Conservation (phyloP, 1,284 basidiomycete genomes). For the Boletus smithii region DNA sequence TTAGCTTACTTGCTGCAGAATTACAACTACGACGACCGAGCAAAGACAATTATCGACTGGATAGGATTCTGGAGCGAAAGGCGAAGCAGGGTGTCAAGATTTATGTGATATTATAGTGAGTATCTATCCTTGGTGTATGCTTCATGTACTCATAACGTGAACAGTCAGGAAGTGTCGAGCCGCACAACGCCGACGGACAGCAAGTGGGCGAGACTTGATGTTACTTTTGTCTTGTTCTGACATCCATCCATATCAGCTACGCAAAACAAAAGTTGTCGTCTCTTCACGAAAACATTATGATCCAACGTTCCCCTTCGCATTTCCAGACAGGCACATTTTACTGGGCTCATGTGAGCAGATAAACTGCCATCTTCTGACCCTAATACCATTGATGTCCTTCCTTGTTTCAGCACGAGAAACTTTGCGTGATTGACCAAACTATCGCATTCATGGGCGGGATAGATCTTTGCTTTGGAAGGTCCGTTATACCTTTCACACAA, state of each 20-base stretch:
- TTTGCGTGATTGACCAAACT: slow-evolving; percentile 96
- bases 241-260: slow-evolving; percentile 53
- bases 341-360: slow-evolving; percentile 83
- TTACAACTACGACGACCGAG: slow-evolving; percentile 80
- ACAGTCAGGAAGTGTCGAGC: slow-evolving; percentile 94
- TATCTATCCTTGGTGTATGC: slow-evolving; percentile 5
- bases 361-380: slow-evolving; percentile 1
- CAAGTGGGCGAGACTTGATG: slow-evolving; percentile 52
- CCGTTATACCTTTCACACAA: slow-evolving; percentile 8
- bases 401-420: slow-evolving; percentile 81
- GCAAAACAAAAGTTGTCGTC: slow-evolving; percentile 85
- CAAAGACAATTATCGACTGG: slow-evolving; percentile 86
- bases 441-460: slow-evolving; percentile 98
- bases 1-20: slow-evolving; percentile 44
- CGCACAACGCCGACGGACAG: slow-evolving; percentile 92
- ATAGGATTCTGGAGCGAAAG: slow-evolving; percentile 86
- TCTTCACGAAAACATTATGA: slow-evolving; percentile 91
- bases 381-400: not conserved
- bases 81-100: slow-evolving; percentile 97
- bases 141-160: slow-evolving; percentile 4
- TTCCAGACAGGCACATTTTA: slow-evolving; percentile 98
- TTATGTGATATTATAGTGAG: slow-evolving; percentile 91
- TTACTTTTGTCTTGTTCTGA: slow-evolving; percentile 9
- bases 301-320: slow-evolving; percentile 96
- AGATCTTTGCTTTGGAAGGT: slow-evolving; percentile 89